Conservation (phyloP, 164 flowering plant species). For the Vitis riparia region DNA sequence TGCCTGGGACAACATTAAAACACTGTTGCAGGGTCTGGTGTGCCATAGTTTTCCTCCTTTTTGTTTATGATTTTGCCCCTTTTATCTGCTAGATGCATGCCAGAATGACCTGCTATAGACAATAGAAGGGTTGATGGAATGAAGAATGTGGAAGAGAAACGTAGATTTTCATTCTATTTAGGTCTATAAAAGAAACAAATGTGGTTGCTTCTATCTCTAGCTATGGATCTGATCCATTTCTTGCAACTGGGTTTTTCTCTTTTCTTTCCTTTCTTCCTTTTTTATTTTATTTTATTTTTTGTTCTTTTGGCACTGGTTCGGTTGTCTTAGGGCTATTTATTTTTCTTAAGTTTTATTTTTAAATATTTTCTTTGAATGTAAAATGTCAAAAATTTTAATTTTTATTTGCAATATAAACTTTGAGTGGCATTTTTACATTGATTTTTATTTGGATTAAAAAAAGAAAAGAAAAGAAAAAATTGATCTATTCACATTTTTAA, state of each 20-base stretch:
- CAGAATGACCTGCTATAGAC: background rate
- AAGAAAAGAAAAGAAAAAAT: too few relatives aligned
- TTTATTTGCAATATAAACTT: too few relatives aligned
- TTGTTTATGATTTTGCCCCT: background rate
- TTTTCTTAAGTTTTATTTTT: too few relatives aligned
- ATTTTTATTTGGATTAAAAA: too few relatives aligned
- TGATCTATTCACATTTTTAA: too few relatives aligned
- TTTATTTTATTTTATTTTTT: too few relatives aligned
- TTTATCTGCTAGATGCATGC: background rate
- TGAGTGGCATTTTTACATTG: too few relatives aligned
- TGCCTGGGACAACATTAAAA: background rate
- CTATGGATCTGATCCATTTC: slow-evolving; percentile 19
- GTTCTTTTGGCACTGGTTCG: too few relatives aligned
- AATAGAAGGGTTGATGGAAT: background rate
- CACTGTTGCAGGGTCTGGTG: background rate
- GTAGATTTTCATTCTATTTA: background rate
- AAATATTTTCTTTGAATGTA: too few relatives aligned
- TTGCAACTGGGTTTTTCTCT: slow-evolving; percentile 5
- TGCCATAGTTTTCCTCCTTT: background rate
- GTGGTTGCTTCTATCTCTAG: slow-evolving; percentile 12
- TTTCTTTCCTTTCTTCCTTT: background rate
- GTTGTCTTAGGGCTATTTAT: too few relatives aligned
- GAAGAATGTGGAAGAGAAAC: background rate
- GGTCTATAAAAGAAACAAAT: background rate
- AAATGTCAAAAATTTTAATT: too few relatives aligned